Evolutionary conservation across 345 rosid genomes (phyloP).

Genomic region (Combretum micranthum): DNA sequence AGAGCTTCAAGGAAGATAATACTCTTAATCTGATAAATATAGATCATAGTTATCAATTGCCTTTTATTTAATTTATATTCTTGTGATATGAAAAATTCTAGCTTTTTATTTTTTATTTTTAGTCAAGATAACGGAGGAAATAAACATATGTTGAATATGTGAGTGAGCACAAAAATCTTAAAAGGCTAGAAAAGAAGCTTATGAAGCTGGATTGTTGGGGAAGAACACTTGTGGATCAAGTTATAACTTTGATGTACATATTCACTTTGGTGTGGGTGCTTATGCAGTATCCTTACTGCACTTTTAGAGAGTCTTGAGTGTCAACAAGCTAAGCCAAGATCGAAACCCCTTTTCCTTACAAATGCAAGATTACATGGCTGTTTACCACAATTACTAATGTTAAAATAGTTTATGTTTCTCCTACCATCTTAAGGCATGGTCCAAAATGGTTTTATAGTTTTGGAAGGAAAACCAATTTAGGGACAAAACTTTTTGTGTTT

Average conservation of each 20-base stretch:
- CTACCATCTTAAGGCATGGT: constrained; percentile 89
- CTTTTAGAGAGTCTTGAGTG: constrained; percentile 97
- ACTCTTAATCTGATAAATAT: too few relatives aligned
- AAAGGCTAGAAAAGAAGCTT: constrained; percentile 89
- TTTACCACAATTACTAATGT: constrained; percentile 92
- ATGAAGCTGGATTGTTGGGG: constrained; percentile 84
- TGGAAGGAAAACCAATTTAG: constrained; percentile 89
- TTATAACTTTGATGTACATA: constrained; percentile 91
- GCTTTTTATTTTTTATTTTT: too few relatives aligned
- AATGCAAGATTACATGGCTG: constrained; percentile 96
- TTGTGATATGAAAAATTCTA: too few relatives aligned
- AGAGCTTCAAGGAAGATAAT: too few relatives aligned
- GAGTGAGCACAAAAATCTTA: constrained; percentile 72
- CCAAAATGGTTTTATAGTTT: constrained; percentile 99
- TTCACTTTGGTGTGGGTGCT: constrained; percentile 97
- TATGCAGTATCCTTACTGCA: constrained; percentile 96
- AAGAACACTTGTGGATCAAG: constrained; percentile 98
- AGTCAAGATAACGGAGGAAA: too few relatives aligned
- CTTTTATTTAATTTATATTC: too few relatives aligned
- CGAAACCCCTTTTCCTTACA: constrained; percentile 99
- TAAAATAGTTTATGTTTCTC: constrained; percentile 95
- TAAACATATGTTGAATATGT: too few relatives aligned
- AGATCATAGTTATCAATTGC: too few relatives aligned
- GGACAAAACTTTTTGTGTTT: constrained; percentile 82
- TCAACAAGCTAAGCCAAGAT: constrained; percentile 91